Base-by-base conservation (phyloP, 768 basidiomycete species). In the Collybia mongolica region DNA sequence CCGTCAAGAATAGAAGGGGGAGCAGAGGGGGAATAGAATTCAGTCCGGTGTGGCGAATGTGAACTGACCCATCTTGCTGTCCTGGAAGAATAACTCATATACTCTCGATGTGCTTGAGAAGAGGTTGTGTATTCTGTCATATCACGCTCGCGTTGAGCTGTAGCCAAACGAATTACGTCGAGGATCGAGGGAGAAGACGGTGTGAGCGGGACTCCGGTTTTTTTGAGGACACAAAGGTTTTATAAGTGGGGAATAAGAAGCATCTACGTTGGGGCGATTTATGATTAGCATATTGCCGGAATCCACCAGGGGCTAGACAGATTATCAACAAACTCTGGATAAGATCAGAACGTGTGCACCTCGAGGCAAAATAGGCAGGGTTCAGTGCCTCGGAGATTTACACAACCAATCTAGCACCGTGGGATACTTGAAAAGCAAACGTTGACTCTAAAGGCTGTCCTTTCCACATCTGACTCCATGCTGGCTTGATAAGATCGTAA, bases 71-170 rank as follows among this genome's bases (percentile, higher is more conserved):
- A 90, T 61, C 76, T 61, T 22, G 77, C 75, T 4, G 85, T 88
- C 43, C 88, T 78, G 22, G 85, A 77, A 42, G 76, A 79, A 54
- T 86, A 71, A 48, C 70, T 72, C 69, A 81, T 74, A 61, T 75
- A 85, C 61, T 82, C 77, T 44, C 76, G 74, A 40, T 80, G 67
- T 41, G 82, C 79, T 54, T 83, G 79, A 1, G 84, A 77, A 38
- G 81, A 81, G 39, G 75, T 71, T 0, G 78, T 75, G 64, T 83
- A 84, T 69, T 84, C 84, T 48, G 84, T 83, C 85, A 88, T 86
- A 54, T 52, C 48, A 46, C 43, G 54, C 26, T 40, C 42, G 47
- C 15, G 39, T 32, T 49, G 38, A 48, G 51, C 53, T 47, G 41
- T 47, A 50, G 44, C 36, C 49, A 60, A 9, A 32, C 32, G 32